Evolutionary conservation across 2,329 filamentous ascomycete species (phyloP).

Genomic region (Aurifilum marmelostoma): DNA sequence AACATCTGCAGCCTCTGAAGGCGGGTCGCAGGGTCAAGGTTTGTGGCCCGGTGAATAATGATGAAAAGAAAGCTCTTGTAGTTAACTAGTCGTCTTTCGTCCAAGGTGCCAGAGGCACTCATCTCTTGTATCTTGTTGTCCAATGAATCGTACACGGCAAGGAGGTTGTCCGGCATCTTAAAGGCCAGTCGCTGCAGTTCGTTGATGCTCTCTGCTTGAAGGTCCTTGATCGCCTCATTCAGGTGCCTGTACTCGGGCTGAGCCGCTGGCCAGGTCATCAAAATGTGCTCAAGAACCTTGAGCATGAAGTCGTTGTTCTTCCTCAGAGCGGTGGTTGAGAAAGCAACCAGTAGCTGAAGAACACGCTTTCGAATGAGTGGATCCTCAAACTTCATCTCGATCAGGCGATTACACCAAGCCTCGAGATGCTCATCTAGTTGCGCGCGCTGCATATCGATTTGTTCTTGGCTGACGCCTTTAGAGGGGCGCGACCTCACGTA

Average conservation of each 20-base stretch:
- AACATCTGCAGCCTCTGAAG: conserved; percentile 75
- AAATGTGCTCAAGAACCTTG: conserved; percentile 86
- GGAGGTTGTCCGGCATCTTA: conserved; percentile 88
- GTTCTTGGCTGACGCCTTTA: conserved; percentile 20
- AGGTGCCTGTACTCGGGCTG: conserved; percentile 73
- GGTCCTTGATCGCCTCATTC: conserved; percentile 85
- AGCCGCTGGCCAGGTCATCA: conserved; percentile 78
- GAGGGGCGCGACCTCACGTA: conserved; percentile 74
- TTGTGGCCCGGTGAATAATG: conserved; percentile 85
- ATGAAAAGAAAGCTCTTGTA: conserved; percentile 92
- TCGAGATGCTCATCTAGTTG: conserved; percentile 68
- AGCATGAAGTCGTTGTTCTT: conserved; percentile 81
- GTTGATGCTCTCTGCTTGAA: conserved; percentile 82
- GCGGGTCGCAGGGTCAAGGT: conserved; percentile 71
- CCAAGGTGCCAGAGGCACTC: conserved; percentile 70
- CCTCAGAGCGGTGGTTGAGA: conserved; percentile 80
- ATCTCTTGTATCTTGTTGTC: conserved; percentile 83
- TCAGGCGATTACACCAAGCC: conserved; percentile 72
- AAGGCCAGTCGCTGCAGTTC: conserved; percentile 88
- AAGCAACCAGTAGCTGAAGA: conserved; percentile 80
- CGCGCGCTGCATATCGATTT: conserved; percentile 52
- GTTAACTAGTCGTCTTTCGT: conserved; percentile 82
- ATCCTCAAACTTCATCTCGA: conserved; percentile 77
- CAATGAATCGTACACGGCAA: conserved; percentile 85
- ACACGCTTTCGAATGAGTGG: conserved; percentile 82